phyloP scores from a whole-genome alignment of 345 rosid species.

The Bretschneidera sinensis region DNA sequence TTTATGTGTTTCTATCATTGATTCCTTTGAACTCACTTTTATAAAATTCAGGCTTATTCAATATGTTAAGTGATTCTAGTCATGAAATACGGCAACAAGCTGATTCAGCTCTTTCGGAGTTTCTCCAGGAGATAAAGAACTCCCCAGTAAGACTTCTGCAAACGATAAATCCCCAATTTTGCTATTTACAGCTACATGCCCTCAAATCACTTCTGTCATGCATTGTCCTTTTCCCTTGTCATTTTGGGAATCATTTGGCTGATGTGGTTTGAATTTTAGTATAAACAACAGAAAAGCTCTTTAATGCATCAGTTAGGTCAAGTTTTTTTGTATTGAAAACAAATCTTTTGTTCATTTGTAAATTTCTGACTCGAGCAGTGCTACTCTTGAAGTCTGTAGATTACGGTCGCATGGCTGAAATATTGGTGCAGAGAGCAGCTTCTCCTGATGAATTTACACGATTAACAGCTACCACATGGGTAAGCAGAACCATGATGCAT shows the following conservation, averaged over 20 bases:
- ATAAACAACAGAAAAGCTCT: no score
- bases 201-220: not conserved
- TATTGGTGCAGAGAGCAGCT: conserved; percentile 93
- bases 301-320: no score
- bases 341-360: conserved; percentile 43
- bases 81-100: conserved; percentile 99
- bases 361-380: conserved; percentile 87
- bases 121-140: conserved; percentile 99
- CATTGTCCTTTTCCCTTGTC: not conserved
- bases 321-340: conserved; percentile 24
- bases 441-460: conserved; percentile 96
- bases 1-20: conserved; percentile 1
- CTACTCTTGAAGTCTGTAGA: conserved; percentile 99
- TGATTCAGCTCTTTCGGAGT: conserved; percentile 99
- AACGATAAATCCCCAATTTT: not conserved
- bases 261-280: not conserved
- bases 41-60: conserved; percentile 72
- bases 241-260: not conserved
- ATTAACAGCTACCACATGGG: conserved; percentile 96
- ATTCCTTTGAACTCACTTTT: conserved; percentile 7
- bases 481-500: conserved; percentile 25
- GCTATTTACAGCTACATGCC: not conserved
- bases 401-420: conserved; percentile 99
- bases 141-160: conserved; percentile 85
- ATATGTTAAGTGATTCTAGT: conserved; percentile 97